Base-by-base conservation (phyloP, 2,329 filamentous ascomycete genomes). In the Monosporascus ibericus region DNA sequence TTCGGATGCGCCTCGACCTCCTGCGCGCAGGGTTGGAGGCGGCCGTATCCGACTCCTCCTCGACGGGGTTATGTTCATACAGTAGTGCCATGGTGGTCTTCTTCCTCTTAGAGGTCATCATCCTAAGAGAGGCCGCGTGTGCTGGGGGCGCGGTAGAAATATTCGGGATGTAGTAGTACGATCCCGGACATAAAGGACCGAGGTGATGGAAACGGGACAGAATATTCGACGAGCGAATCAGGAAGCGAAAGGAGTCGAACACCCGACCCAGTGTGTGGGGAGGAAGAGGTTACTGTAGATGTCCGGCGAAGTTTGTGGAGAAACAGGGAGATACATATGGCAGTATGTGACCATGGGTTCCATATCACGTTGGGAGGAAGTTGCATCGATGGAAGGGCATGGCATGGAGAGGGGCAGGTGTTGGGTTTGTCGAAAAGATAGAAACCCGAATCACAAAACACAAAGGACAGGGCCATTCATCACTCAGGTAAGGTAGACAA, bases 41-140 rank as follows among this genome's bases (percentile, higher is more conserved):
- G 11, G 51, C 48, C 34, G 49, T n/a, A 27, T 47, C 30, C 5
- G 47, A 6, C 4, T 38, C 25, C 18, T 58, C 49, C 7, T 53
- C 50, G 11, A 46, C 6, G 3, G 49, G 42, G 6, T 8, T 49
- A 38, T 56, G 54, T 11, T 48, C 54, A 24, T 25, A 58, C 17
- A 58, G 40, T 46, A 55, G 54, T 18, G 55, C 57, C 52, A 53
- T 58, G 47, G 50, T 49, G 15, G 63, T 57, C 50, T 66, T 69
- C 57, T 72, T 75, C 48, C 73, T 67, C 57, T 75, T 76, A 4
- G 65, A 40, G 2, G 63, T 63, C 73, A 75, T 76, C 11, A 61
- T 62, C 52, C 34, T 14, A 24, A 44, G 5, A 7, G 37, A 30
- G 22, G 42, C 36, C 6, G 25, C 24, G 24, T 7, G 24, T 17